These are phyloP conservation scores for Neofusicoccum laricinum DNA, from an alignment of 2,329 filamentous ascomycete species.

Conservation along the genomic window DNA sequence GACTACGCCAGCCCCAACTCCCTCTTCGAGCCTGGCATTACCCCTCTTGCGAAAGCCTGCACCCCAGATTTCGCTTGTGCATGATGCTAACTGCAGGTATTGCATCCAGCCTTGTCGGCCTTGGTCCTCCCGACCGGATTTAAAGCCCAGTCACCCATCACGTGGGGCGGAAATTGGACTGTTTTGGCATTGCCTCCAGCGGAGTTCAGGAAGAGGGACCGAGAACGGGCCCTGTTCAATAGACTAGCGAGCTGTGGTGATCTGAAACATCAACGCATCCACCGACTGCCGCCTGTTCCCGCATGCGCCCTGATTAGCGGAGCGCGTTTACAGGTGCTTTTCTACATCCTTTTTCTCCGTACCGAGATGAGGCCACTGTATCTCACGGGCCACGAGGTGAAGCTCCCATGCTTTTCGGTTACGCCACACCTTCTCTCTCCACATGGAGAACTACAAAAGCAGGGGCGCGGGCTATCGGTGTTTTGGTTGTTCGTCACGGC, in stretches of 20 bases:
- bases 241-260: slow-evolving; percentile 1
- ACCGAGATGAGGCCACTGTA: slow-evolving; percentile 4
- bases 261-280: slow-evolving; percentile 5
- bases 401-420: background rate
- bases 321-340: background rate
- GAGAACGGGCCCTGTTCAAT: background rate
- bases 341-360: slow-evolving; percentile 8
- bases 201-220: background rate
- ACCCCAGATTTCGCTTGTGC: slow-evolving; percentile 3
- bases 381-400: slow-evolving; percentile 1
- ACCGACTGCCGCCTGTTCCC: background rate
- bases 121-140: background rate
- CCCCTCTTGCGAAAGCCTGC: background rate
- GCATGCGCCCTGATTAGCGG: slow-evolving; percentile 3
- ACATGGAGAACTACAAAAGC: slow-evolving; percentile 1
- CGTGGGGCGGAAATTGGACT: background rate
- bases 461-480: background rate
- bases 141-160: background rate
- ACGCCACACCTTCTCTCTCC: background rate
- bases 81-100: background rate
- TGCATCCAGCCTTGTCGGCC: background rate
- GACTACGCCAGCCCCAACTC: background rate
- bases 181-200: background rate
- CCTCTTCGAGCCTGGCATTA: background rate
- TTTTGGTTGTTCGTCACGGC: background rate